Conservation (phyloP, 2,329 filamentous ascomycete genomes). For the Leptoxyphium fumago region DNA sequence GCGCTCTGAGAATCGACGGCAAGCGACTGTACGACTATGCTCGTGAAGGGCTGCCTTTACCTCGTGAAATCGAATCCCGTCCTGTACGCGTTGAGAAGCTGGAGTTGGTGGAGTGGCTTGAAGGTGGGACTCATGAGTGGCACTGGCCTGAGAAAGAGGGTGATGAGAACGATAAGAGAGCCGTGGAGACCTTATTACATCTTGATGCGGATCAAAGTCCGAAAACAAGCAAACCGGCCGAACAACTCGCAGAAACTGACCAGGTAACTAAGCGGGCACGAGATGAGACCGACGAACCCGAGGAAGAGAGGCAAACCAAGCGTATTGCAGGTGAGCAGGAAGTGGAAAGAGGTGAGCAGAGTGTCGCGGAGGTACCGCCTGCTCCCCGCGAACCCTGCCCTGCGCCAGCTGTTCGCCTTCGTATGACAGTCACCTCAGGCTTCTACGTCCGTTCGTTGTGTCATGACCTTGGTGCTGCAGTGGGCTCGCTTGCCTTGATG, state of each 20-base stretch:
- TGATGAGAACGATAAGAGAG: conserved; percentile 55
- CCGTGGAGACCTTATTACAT: conserved; percentile 52
- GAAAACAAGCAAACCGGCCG: neutral
- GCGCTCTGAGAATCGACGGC: conserved; percentile 80
- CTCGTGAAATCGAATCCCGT: conserved; percentile 67
- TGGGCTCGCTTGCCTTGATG: conserved; percentile 77
- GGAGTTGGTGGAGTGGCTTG: conserved; percentile 70
- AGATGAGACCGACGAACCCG: conserved; percentile 3
- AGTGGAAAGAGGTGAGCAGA: neutral
- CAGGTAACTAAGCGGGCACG: conserved; percentile 17
- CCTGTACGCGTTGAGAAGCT: conserved; percentile 64
- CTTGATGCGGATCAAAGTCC: conserved; percentile 20
- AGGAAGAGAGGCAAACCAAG: conserved; percentile 18
- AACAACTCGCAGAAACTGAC: conserved; percentile 2
- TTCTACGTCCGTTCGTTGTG: conserved; percentile 94
- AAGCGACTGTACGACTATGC: conserved; percentile 96
- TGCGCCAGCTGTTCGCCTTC: conserved; percentile 65
- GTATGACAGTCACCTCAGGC: conserved; percentile 85
- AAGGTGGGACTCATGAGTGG: conserved; percentile 66
- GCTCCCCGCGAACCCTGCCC: conserved; percentile 10
- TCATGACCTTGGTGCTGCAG: conserved; percentile 74
- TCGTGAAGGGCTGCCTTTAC: conserved; percentile 72
- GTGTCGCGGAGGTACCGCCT: neutral
- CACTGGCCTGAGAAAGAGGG: conserved; percentile 70
- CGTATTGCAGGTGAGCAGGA: conserved; percentile 8